Evolutionary conservation across 1,284 basidiomycete genomes (phyloP).

Genomic region (Cryptococcus amylolentus): DNA sequence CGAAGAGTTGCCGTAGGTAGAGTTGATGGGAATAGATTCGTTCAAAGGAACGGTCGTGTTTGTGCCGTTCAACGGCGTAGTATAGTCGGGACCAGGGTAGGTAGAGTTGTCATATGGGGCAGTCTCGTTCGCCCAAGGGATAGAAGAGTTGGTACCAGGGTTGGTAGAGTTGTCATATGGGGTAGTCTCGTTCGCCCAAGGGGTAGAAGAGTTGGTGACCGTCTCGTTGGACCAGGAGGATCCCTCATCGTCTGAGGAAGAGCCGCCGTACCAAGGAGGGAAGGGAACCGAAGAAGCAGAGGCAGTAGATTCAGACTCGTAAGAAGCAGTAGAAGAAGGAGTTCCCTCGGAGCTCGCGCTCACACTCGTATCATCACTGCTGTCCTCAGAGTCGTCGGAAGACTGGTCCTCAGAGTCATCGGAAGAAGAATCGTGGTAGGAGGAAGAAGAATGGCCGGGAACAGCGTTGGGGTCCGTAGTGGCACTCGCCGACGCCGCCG

Average conservation of each 20-base stretch:
- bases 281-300: slow-evolving; percentile 4
- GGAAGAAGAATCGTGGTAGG: slow-evolving; percentile 5
- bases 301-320: background rate
- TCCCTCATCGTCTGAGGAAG: background rate
- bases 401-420: slow-evolving; percentile 1
- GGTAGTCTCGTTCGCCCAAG: background rate
- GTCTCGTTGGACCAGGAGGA: background rate
- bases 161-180: too few species aligned
- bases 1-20: slow-evolving; percentile 7
- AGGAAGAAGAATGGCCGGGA: slow-evolving; percentile 5
- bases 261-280: slow-evolving; percentile 17
- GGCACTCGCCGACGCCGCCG: background rate
- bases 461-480: background rate
- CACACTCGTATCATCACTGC: slow-evolving; percentile 1
- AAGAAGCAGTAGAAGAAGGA: slow-evolving; percentile 5
- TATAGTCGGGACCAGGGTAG: background rate
- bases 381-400: slow-evolving; percentile 1
- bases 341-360: slow-evolving; percentile 5
- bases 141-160: background rate
- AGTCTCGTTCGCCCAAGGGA: background rate
- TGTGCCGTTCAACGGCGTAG: background rate
- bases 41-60: slow-evolving; percentile 1
- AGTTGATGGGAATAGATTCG: slow-evolving; percentile 4
- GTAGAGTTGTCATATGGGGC: background rate
- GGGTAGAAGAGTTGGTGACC: background rate